Percentiles rank a stretch among this genome's conserved stretches.
Conservation (phyloP, 2,329 filamentous ascomycete species). For the Colletotrichum spinosum region DNA sequence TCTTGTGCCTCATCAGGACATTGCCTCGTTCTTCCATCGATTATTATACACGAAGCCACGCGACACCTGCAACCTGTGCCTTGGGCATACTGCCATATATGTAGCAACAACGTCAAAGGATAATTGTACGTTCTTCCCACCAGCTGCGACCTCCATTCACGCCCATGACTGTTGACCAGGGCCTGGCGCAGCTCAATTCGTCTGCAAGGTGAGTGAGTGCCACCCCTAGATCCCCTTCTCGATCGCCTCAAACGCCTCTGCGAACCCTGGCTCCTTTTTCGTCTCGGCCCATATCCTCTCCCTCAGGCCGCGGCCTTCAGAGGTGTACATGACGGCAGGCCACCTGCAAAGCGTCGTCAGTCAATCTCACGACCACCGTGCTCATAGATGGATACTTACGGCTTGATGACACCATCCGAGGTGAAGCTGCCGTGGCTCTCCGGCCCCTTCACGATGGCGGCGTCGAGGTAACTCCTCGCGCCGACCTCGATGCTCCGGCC, state of each 20-base stretch:
- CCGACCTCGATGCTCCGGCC: conserved; percentile 51
- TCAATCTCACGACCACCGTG: background rate
- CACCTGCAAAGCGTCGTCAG: conserved; percentile 8
- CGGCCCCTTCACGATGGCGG: conserved; percentile 54
- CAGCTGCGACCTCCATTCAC: no score
- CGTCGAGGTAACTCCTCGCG: conserved; percentile 59
- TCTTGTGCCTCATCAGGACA: no score
- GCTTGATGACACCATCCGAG: conserved; percentile 57
- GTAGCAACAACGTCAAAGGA: no score
- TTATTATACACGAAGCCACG: no score
- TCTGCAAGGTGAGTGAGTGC: no score
- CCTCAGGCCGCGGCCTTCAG: conserved; percentile 21
- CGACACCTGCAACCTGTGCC: no score
- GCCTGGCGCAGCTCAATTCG: no score
- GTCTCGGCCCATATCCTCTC: conserved; percentile 34
- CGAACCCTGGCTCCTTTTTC: conserved; percentile 31
- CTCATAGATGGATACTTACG: conserved; percentile 49
- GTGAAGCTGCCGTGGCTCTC: conserved; percentile 62
- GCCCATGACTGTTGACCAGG: no score
- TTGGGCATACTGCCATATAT: no score
- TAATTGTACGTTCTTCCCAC: no score
- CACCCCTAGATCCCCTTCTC: conserved; percentile 13
- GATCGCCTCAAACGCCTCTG: conserved; percentile 27
- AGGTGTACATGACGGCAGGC: conserved; percentile 33
- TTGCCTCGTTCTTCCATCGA: no score